These are phyloP conservation scores for Penicillium fuscoglaucum DNA, from an alignment of 2,329 filamentous ascomycete species.

Conservation along the genomic window DNA sequence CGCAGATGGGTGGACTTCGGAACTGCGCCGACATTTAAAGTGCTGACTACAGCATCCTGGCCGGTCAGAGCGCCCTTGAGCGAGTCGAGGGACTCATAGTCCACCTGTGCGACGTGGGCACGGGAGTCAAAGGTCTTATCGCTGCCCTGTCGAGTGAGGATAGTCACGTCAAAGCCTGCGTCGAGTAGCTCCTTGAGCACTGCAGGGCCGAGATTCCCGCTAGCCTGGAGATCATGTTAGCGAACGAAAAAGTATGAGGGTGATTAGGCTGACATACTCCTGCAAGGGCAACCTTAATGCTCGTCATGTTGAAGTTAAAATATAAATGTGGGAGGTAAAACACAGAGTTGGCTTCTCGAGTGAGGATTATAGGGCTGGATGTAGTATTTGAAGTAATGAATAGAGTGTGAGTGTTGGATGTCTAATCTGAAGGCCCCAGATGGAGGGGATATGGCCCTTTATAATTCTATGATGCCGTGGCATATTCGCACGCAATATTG, in stretches of 20 bases:
- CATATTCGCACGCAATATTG: neutral
- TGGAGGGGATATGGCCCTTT: neutral
- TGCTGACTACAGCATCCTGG: slow-evolving; percentile 32
- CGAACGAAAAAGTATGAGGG: neutral
- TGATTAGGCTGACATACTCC: neutral
- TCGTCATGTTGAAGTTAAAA: neutral
- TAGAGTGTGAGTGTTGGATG: neutral
- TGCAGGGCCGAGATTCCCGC: slow-evolving; percentile 31
- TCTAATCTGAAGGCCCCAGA: neutral
- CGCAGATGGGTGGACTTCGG: slow-evolving; percentile 13
- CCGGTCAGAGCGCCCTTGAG: slow-evolving; percentile 29
- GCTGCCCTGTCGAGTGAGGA: slow-evolving; percentile 25
- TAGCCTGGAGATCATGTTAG: slow-evolving; percentile 21
- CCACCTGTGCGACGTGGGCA: slow-evolving; percentile 25
- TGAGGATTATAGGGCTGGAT: neutral
- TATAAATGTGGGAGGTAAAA: neutral
- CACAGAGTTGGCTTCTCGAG: too few relatives aligned
- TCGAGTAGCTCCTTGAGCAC: slow-evolving; percentile 29
- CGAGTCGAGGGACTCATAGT: slow-evolving; percentile 30
- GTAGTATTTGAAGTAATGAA: neutral
- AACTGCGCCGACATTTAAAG: slow-evolving; percentile 15
- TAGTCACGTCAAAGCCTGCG: slow-evolving; percentile 30
- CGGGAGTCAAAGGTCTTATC: slow-evolving; percentile 4
- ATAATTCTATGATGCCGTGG: neutral
- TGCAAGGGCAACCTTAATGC: slow-evolving; percentile 4